Evolutionary conservation across 306 rosid genomes (phyloP).

Genomic region (Canavalia gladiata): DNA sequence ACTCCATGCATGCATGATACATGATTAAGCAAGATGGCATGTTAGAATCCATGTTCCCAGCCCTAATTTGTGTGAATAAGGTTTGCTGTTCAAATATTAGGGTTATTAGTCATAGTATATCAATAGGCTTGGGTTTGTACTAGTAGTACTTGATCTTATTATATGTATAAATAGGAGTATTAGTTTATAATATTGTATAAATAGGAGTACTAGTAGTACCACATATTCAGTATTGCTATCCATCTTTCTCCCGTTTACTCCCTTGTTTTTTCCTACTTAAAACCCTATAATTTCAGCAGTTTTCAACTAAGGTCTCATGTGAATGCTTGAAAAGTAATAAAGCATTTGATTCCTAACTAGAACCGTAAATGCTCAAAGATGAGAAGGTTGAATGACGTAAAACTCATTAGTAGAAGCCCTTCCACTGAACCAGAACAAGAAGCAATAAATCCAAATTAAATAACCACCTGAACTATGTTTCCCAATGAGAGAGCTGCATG

Average conservation of each 20-base stretch:
- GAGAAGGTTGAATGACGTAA: neutral
- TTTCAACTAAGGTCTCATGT: slow-evolving; percentile 1
- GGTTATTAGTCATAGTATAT: too few species aligned
- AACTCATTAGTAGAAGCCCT: slow-evolving; percentile 1
- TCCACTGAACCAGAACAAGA: neutral
- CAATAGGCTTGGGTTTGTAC: too few species aligned
- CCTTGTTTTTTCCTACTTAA: neutral
- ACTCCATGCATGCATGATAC: too few species aligned
- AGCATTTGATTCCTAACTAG: slow-evolving; percentile 19
- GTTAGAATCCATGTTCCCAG: too few species aligned
- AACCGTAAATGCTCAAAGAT: slow-evolving; percentile 8
- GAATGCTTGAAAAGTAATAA: slow-evolving; percentile 5
- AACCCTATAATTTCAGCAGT: slow-evolving; percentile 3
- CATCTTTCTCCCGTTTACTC: neutral
- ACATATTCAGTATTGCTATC: too few species aligned
- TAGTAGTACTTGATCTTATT: too few species aligned
- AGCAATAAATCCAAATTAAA: slow-evolving; percentile 4
- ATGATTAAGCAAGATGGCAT: too few species aligned
- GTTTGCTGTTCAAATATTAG: too few species aligned
- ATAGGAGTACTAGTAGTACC: too few species aligned
- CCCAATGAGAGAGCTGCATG: neutral
- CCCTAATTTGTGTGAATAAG: too few species aligned
- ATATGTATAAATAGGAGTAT: too few species aligned
- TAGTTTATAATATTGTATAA: too few species aligned
- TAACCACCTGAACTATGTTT: slow-evolving; percentile 17